These are phyloP conservation scores for Saprolegnia diclina DNA, from an alignment of 352 stramenopile species.

Conservation along the genomic window DNA sequence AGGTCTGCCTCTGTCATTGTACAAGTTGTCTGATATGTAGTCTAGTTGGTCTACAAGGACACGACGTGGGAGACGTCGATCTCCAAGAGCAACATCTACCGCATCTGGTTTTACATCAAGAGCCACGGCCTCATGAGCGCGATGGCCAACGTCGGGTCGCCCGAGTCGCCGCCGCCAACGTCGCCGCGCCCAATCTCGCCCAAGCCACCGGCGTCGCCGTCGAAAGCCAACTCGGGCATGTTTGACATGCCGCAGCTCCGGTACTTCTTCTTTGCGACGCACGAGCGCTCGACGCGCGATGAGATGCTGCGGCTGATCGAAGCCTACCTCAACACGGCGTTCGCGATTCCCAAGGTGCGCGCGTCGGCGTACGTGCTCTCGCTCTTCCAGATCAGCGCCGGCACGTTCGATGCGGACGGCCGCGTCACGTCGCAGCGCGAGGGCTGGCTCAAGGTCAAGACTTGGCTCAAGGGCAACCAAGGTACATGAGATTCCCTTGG, in stretches of 20 bases:
- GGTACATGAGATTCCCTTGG: too few species aligned
- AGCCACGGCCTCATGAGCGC: constrained; percentile 37
- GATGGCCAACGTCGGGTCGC: background rate
- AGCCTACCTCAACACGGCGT: constrained; percentile 59
- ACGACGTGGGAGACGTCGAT: constrained; percentile 83
- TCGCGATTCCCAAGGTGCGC: constrained; percentile 56
- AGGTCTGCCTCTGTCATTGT: constrained; percentile 37
- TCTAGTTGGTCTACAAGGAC: constrained; percentile 58
- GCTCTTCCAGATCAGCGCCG: constrained; percentile 79
- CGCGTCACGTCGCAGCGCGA: constrained; percentile 69
- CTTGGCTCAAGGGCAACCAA: constrained; percentile 80
- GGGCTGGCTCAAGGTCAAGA: constrained; percentile 75
- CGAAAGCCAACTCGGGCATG: background rate
- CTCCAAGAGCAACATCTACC: constrained; percentile 72
- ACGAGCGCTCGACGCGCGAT: constrained; percentile 57
- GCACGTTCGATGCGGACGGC: constrained; percentile 81
- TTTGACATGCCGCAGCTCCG: constrained; percentile 54
- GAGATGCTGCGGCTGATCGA: constrained; percentile 79
- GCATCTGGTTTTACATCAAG: constrained; percentile 85
- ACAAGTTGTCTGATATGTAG: background rate
- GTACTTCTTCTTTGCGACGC: constrained; percentile 72
- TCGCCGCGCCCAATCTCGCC: constrained; percentile 31
- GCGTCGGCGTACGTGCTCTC: constrained; percentile 64
- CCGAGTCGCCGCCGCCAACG: constrained; percentile 18
- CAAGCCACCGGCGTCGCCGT: constrained; percentile 13